Evolutionary conservation across 805 yeast genomes (phyloP), one percentile per base, ranked within the genome.

Genomic region (Saccharomycopsis babjevae): DNA sequence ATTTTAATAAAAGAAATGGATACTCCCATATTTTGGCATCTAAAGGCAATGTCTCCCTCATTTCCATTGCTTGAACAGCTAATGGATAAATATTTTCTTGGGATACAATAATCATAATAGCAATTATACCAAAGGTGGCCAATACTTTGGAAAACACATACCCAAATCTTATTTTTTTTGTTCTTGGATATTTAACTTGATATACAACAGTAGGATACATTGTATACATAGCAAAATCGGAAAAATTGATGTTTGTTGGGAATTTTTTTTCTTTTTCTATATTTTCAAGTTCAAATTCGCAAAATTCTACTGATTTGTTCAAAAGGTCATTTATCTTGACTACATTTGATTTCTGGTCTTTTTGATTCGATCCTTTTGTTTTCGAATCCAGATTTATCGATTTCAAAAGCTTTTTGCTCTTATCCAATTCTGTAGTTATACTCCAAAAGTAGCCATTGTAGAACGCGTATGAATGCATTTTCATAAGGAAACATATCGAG

Each of bases 191-290:
- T 62, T 85, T 85, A 54, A 88, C 80, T 68, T 90, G 89, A 71
- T 90, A 89, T 40, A 89, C 92, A 59, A 90, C 74, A 0, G 96
- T 88, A 22, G 99, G 99, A 70, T 81, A 91, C 92, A 89, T 85
- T 25, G 96, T 77, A 74, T 79, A 94, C 73, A 76, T 78, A 71
- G 91, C 89, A 71, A 79, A 94, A 72, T 91, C 86, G 50, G 57
- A 59, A 6, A 83, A 62, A 11, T 82, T 80, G 62, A 94, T 81
- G 69, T 91, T 93, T 2, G 72, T 63, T 0, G 99, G 99, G 72
- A 93, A 94, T 43, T 65, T 66, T n/a, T 62, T 52, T 1, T 58
- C 61, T 34, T 68, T 67, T 2, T 64, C 65, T 1, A 25, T 92
- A 15, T 80, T 75, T 22, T 77, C 77, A 57, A 93, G 71, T 72